Evolutionary conservation across 2,329 filamentous ascomycete genomes (phyloP), one percentile per base, ranked within the genome.

Genomic region (Pseudogymnoascus sp.): DNA sequence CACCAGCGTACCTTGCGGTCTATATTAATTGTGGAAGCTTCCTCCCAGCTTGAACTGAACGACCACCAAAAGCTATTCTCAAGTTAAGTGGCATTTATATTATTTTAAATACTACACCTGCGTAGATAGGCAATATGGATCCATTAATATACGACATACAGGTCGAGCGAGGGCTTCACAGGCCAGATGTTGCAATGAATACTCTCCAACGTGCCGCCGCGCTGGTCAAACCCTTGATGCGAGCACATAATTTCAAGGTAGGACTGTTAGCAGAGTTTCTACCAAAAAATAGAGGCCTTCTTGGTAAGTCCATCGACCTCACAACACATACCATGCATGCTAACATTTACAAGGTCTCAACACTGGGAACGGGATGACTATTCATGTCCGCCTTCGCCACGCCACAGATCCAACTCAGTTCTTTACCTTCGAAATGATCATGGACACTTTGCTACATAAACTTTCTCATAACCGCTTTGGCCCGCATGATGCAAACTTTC

Each of bases 391-490:
- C 43, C 77, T 97, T 62, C 86, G 93, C 61, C 87, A 94, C 73
- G 78, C 89, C 5, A 79, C 82, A 67, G 90, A 96, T 71, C 80
- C 82, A 8, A 84, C 78, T 38, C 86, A 90, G 67, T 97, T 97
- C 69, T 74, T 96, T 18, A 86, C 89, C 1, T 76, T 92, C 62
- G 91, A 97, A 70, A 79, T 89, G 65, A 81, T 96, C 6, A 80
- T 91, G 43, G 91, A 97, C 73, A 97, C 93, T 0, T 89, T 97
- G 85, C 83, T 97, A 18, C 93, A 97, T 71, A 93, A 97, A 78
- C 82, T 97, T 2, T 87, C 85, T n/a, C 93, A 97, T 70, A 96
- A 89, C 66, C 82, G 91, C 9, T 85, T 88, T 72, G 91, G 90
- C 0, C 89, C 90, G 1, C 93, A 97, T 72, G 85, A 97, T 70